These are phyloP conservation scores for Amylostereum areolatum DNA, from an alignment of 1,284 basidiomycete genomes.

Conservation along the genomic window DNA sequence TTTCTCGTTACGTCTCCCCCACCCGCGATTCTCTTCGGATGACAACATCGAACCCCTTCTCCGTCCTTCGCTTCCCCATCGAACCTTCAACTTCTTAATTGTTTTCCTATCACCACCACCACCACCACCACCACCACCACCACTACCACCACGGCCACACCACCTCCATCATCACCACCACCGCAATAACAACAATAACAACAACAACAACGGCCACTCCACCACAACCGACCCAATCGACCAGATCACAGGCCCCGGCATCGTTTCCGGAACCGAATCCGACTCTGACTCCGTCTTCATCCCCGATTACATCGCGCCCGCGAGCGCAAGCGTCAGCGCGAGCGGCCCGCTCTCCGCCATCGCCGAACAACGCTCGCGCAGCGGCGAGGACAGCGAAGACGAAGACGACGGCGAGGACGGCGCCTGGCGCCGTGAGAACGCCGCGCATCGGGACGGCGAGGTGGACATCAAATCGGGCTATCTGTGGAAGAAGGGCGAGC, in stretches of 20 bases:
- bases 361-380: constrained; percentile 61
- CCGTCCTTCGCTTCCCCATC: background rate
- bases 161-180: no score
- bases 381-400: constrained; percentile 72
- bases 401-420: constrained; percentile 54
- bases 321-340: constrained; percentile 16
- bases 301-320: constrained; percentile 41
- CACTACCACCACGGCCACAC: no score
- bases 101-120: no score
- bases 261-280: constrained; percentile 75
- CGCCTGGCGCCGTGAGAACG: constrained; percentile 50
- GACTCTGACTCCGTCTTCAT: constrained; percentile 75
- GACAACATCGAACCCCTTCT: background rate
- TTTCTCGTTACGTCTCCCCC: background rate
- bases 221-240: no score
- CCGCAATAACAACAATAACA: no score
- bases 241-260: no score
- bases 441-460: constrained; percentile 50
- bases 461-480: constrained; percentile 87
- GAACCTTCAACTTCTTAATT: background rate
- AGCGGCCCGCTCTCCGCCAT: constrained; percentile 58
- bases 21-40: no score
- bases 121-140: no score
- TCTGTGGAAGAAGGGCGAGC: constrained; percentile 93
- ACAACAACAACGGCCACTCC: no score